A percentile compares a stretch with the other conserved stretches of the same genome.
Evolutionary conservation across 768 basidiomycete species (phyloP).

Genomic region (Macrolepiota dolichaula): DNA sequence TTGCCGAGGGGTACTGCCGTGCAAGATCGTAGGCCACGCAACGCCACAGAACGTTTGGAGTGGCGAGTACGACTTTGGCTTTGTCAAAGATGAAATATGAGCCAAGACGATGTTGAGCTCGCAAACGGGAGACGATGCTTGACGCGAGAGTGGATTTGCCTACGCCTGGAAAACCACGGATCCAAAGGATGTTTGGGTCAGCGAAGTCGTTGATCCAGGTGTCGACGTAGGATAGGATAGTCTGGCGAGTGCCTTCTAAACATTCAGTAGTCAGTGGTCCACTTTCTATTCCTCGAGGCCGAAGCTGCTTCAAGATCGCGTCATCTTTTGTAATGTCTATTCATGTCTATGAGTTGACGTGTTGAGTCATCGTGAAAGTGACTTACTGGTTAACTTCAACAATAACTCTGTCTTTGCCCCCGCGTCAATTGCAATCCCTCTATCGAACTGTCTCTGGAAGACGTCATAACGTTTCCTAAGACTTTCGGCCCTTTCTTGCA

Average conservation of each 20-base stretch:
- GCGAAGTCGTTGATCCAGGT: slow-evolving; percentile 15
- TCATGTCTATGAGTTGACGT: background rate
- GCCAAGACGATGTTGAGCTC: slow-evolving; percentile 3
- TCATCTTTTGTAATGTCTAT: slow-evolving; percentile 15
- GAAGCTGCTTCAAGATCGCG: slow-evolving; percentile 11
- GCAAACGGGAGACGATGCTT: slow-evolving; percentile 10
- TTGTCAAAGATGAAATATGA: slow-evolving; percentile 17
- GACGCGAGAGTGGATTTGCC: slow-evolving; percentile 22
- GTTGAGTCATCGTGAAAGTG: background rate
- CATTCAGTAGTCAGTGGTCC: slow-evolving; percentile 3
- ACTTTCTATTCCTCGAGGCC: slow-evolving; percentile 9
- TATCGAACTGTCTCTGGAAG: slow-evolving; percentile 22
- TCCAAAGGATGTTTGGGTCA: slow-evolving; percentile 19
- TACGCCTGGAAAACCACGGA: slow-evolving; percentile 19
- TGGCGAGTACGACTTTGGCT: slow-evolving; percentile 9
- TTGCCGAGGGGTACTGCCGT: slow-evolving; percentile 10
- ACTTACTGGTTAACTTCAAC: slow-evolving; percentile 13
- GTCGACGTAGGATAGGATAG: slow-evolving; percentile 10
- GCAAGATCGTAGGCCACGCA: slow-evolving; percentile 20
- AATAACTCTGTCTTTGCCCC: slow-evolving; percentile 14
- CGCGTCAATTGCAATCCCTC: slow-evolving; percentile 21
- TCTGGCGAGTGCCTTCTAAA: slow-evolving; percentile 14
- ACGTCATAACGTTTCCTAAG: slow-evolving; percentile 16
- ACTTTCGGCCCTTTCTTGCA: slow-evolving; percentile 15
- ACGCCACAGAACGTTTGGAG: slow-evolving; percentile 16